Evolutionary conservation across 495 filamentous ascomycete genomes (phyloP).

Genomic region (Chaetomium cochliodes): DNA sequence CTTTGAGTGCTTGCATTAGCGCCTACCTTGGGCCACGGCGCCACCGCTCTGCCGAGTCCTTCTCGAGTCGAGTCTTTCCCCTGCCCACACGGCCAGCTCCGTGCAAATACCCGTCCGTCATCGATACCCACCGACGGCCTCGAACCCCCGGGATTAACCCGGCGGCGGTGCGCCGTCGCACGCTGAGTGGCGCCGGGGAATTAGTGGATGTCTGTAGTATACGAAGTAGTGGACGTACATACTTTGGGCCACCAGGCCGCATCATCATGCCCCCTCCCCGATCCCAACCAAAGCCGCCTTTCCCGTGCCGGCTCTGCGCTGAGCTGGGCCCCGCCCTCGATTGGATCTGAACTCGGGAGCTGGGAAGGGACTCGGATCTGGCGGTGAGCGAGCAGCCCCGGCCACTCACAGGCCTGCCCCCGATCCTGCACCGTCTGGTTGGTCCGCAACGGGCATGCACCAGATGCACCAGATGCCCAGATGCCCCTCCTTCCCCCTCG

Average conservation of each 20-base stretch:
- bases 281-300: too few species aligned
- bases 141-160: neutral
- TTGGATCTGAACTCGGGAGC: constrained; percentile 1
- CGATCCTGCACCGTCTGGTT: neutral
- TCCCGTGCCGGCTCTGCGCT: neutral
- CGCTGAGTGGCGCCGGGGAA: neutral
- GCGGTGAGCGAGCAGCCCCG: constrained; percentile 9
- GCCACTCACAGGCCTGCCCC: constrained; percentile 3
- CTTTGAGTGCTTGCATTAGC: constrained; percentile 18
- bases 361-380: neutral
- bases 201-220: too few species aligned
- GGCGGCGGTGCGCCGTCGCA: too few species aligned
- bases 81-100: constrained; percentile 1
- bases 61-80: too few species aligned
- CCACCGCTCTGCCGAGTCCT: neutral
- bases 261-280: neutral
- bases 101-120: neutral
- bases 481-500: neutral
- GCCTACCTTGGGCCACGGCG: neutral
- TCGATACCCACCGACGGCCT: neutral
- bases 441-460: neutral
- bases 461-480: neutral
- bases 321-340: too few species aligned
- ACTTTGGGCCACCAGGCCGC: constrained; percentile 5
- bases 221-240: too few species aligned